phyloP scores from a whole-genome alignment of 179 eudicot genomes.

The Nepenthes alata region DNA sequence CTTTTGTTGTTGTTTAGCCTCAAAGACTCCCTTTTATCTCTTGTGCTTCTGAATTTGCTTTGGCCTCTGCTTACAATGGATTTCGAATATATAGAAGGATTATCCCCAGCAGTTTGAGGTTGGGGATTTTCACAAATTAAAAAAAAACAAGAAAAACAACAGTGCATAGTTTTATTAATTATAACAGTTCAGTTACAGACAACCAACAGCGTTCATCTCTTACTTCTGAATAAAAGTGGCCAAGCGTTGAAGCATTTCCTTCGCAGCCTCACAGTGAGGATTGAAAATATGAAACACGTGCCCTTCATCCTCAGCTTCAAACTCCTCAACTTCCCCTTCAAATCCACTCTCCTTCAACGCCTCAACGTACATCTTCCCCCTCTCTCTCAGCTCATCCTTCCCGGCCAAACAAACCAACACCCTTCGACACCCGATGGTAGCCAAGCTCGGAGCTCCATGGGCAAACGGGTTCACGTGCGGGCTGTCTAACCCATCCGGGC shows the following conservation, averaged over 20 bases:
- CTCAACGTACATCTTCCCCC: constrained; percentile 19
- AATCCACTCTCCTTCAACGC: constrained; percentile 17
- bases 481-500: constrained; percentile 10
- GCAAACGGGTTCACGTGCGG: constrained; percentile 20
- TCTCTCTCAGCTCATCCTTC: constrained; percentile 26
- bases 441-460: constrained; percentile 12
- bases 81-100: no score
- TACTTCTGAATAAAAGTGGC: constrained; percentile 14
- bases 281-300: constrained; percentile 29
- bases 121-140: no score
- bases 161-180: no score
- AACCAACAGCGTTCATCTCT: neutral
- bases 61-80: no score
- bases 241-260: constrained; percentile 15
- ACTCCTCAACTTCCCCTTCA: constrained; percentile 13
- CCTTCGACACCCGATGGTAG: constrained; percentile 9
- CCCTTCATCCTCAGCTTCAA: constrained; percentile 17
- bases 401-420: constrained; percentile 28
- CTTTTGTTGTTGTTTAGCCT: no score
- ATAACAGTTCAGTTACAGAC: no score
- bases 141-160: no score
- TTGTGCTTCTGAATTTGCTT: no score
- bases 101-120: no score
- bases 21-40: no score
- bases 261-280: constrained; percentile 22